Conservation (phyloP, 495 filamentous ascomycete genomes). For the Hypoxylon intermedium region DNA sequence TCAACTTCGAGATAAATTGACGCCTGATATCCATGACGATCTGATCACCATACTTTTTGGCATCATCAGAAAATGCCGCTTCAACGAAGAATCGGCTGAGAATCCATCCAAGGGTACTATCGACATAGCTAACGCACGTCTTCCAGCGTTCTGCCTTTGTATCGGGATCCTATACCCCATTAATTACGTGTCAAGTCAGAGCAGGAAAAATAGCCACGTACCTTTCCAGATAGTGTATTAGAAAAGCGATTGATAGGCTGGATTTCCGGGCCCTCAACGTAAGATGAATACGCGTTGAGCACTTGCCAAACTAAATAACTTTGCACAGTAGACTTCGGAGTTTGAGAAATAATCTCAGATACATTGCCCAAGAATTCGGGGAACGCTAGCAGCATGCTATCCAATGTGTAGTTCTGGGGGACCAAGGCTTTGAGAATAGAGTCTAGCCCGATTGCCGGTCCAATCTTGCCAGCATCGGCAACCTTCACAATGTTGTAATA, state of each 20-base stretch:
- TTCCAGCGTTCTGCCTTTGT: slow-evolving; percentile 72
- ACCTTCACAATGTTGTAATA: slow-evolving; percentile 45
- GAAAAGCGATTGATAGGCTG: slow-evolving; percentile 65
- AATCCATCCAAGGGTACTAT: slow-evolving; percentile 63
- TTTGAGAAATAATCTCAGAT: slow-evolving; percentile 41
- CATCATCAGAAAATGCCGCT: slow-evolving; percentile 67
- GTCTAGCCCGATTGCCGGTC: slow-evolving; percentile 63
- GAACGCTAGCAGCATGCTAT: slow-evolving; percentile 60
- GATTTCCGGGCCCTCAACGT: slow-evolving; percentile 65
- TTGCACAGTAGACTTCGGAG: slow-evolving; percentile 44
- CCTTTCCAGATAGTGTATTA: slow-evolving; percentile 49
- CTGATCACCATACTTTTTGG: slow-evolving; percentile 70
- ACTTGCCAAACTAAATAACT: slow-evolving; percentile 47
- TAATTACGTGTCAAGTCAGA: neutral
- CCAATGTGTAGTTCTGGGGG: slow-evolving; percentile 58
- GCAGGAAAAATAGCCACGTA: slow-evolving; percentile 14
- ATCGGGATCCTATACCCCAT: slow-evolving; percentile 59
- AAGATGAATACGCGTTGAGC: slow-evolving; percentile 46
- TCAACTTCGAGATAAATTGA: slow-evolving; percentile 66
- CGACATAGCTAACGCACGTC: slow-evolving; percentile 66
- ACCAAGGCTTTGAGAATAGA: slow-evolving; percentile 61
- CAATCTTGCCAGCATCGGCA: slow-evolving; percentile 57
- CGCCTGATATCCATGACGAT: slow-evolving; percentile 74
- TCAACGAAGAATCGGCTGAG: slow-evolving; percentile 73
- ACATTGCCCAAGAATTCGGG: slow-evolving; percentile 46